Base-by-base conservation (phyloP, 352 stramenopile genomes). In the Phytophthora cactorum region DNA sequence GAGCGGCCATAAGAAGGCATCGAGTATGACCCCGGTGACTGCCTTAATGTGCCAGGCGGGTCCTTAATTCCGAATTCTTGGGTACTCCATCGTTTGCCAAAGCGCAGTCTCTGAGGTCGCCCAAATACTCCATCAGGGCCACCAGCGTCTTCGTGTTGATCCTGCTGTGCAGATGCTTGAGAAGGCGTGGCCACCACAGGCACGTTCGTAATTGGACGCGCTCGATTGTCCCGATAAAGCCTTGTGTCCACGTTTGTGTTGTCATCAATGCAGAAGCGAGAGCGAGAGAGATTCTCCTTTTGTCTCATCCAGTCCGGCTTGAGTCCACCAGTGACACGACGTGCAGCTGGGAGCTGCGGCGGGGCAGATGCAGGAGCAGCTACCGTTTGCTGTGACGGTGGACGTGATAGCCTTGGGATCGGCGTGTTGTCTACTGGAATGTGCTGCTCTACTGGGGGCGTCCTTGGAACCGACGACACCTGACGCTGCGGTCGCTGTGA, bases 271-370 rank as follows among this genome's bases (percentile, higher is more conserved):
- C 72, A 89, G 67, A 93, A 91, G 36, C 86, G 83, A 60, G 86
- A 83, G 39, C 73, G 78, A 17, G 72, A 78, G 6, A 91, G 65
- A 7, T 75, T 78, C 53, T 93, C 86, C 34, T 83, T 85, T 14
- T 84, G 73, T 14, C 75, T 72, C 70, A 93, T 86, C 80, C 81
- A 92, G 58, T 93, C 83, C 5, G 86, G 86, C 52, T 91, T 92
- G 28, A 93, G 59, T 56, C 72, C 84, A 38, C 65, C 65, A 4
- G 44, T 67, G 36, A 63, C 59, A 56, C 57, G 57, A 55, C 75
- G 75, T 44, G 58, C 31, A 47, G 55, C 45, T 59, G 62, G 17
- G 8, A 52, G 34, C 27, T 70, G 47, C 11, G 57, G 4, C 22
- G 39, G 34, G 52, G 57, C 49, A 55, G 38, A 29, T 8, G 68